phyloP scores from a whole-genome alignment of 108 stramenopile species.

The Stephanodiscus minutulus region DNA sequence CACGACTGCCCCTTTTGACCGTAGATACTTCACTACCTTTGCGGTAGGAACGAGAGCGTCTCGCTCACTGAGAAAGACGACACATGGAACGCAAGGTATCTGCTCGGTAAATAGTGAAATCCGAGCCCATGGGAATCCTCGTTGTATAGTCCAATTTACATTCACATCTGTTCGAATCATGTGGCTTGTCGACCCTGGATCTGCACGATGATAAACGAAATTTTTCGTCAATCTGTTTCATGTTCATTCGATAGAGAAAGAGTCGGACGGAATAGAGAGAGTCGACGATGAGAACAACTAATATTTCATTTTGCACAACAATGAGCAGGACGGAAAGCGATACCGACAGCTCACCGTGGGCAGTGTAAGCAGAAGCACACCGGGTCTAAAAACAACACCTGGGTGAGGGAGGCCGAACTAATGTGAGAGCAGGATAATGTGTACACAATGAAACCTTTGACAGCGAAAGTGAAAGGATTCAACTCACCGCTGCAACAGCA shows the following conservation, averaged over 20 bases:
- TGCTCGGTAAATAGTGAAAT: conserved; percentile 79
- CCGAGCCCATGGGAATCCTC: conserved; percentile 85
- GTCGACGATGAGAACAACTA: background rate
- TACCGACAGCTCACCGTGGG: conserved; percentile 49
- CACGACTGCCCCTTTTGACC: conserved; percentile 60
- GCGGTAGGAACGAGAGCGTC: conserved; percentile 81
- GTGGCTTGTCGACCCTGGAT: conserved; percentile 75
- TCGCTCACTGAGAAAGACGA: conserved; percentile 74
- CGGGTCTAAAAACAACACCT: conserved; percentile 73
- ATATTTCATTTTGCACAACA: background rate
- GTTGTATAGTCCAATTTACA: conserved; percentile 82
- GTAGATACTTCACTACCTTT: conserved; percentile 67
- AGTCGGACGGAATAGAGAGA: background rate
- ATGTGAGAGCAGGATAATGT: background rate
- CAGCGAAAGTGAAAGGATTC: background rate
- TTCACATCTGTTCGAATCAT: conserved; percentile 86
- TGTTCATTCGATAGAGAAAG: too few relatives aligned
- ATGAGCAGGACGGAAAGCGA: too few relatives aligned
- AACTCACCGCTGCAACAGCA: conserved; percentile 64
- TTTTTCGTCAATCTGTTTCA: conserved; percentile 64
- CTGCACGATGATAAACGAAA: conserved; percentile 81
- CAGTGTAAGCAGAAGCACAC: conserved; percentile 85
- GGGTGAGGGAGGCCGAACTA: background rate
- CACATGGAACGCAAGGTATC: conserved; percentile 67
- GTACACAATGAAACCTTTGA: background rate